Base-by-base conservation (phyloP, 1,139 yeast species). In the Yamadazyma dendronema region DNA sequence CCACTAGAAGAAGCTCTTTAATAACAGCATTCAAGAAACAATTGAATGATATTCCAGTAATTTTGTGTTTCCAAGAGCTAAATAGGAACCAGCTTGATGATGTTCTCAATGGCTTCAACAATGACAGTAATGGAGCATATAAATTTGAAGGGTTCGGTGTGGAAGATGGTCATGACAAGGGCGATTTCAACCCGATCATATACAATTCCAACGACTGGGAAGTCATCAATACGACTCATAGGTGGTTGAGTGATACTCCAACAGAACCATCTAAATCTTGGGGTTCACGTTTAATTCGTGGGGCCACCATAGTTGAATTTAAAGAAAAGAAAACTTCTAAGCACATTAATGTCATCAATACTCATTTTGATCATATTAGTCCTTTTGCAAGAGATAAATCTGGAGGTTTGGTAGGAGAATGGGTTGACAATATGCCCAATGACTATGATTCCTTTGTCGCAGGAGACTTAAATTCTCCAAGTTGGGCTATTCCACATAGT, bases 171-270 rank as follows among this genome's bases (percentile, higher is more conserved):
- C 41, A 47, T 4, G 48, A 50, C 7, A 44, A 49, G 3, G 77
- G 78, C 6, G 79, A 73, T 42, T 70, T 56, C 40, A 62, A 73
- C 30, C 75, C 78, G 0, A 59, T 73, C n/a, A 55, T 66, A 26
- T 70, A 61, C 46, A 56, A 65, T 34, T 48, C 56, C 4, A 35
- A 48, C 1, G 55, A 52, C 17, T 58, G 72, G 57, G 41, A 50
- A 21, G 40, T 71, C 19, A 33, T 61, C 12, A 56, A 61, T 27
- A 54, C 56, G 39, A 61, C 67, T n/a, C 64, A 72, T 8, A 58
- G 57, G 40, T 72, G 78, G 77, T 53, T 72, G 28, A 62, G 73
- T 33, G 50, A 57, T 6, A 63, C 73, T 5, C 76, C 77, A 2
- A 59, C 54, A 33, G 48, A 36, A 3, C 74, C 77, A 6, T 63